phyloP scores from a whole-genome alignment of 352 stramenopile species.

The Peronosclerospora sorghi region DNA sequence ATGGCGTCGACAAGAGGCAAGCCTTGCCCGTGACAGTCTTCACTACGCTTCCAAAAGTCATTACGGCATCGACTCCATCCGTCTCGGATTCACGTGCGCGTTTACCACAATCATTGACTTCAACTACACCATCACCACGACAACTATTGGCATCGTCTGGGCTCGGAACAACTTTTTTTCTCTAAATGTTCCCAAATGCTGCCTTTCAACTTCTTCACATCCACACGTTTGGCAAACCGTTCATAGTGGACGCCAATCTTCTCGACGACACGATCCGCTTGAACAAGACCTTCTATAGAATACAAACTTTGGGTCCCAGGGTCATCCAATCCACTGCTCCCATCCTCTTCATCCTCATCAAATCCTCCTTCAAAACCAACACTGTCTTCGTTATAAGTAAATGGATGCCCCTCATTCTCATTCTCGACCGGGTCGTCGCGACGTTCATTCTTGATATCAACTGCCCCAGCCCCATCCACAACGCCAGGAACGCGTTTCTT shows the following conservation, averaged over 20 bases:
- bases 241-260: constrained; percentile 92
- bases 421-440: constrained; percentile 12
- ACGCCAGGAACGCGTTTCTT: constrained; percentile 25
- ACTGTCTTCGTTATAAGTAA: constrained; percentile 32
- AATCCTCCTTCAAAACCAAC: constrained; percentile 27
- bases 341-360: constrained; percentile 37
- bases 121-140: background rate
- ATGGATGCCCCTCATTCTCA: constrained; percentile 13
- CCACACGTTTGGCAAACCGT: constrained; percentile 92
- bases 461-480: constrained; percentile 4
- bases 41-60: constrained; percentile 87
- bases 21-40: constrained; percentile 74
- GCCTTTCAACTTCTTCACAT: constrained; percentile 94
- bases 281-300: constrained; percentile 51
- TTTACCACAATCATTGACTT: constrained; percentile 26
- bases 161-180: constrained; percentile 19
- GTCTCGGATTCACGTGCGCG: constrained; percentile 10
- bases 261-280: constrained; percentile 88
- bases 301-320: constrained; percentile 24
- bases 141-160: background rate
- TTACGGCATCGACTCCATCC: constrained; percentile 22
- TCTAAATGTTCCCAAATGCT: constrained; percentile 88
- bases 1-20: background rate
- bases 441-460: no score
- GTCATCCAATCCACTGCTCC: constrained; percentile 17